Evolutionary conservation across 495 filamentous ascomycete species (phyloP).

Genomic region (Beverwykella pulmonaria): DNA sequence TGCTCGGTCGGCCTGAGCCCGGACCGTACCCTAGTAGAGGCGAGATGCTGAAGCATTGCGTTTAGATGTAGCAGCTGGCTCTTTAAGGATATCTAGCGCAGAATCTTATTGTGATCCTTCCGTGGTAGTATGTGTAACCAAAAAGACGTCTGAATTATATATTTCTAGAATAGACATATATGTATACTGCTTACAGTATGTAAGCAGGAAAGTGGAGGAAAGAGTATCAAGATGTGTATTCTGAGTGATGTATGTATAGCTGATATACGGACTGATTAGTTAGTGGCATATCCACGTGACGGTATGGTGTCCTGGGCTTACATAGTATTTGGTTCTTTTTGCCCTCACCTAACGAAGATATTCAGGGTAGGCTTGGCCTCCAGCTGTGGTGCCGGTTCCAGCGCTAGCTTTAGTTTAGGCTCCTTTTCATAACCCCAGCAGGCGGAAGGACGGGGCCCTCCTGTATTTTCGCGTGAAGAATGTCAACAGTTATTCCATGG

Average conservation of each 20-base stretch:
- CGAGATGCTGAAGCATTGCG: constrained; percentile 33
- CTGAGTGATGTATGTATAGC: too few relatives aligned
- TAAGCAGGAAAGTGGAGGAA: too few relatives aligned
- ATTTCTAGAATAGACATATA: too few relatives aligned
- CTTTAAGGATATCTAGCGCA: neutral
- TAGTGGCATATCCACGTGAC: too few relatives aligned
- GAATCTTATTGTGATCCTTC: neutral
- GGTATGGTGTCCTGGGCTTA: too few relatives aligned
- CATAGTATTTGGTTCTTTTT: neutral
- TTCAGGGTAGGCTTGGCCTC: neutral
- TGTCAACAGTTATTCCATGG: neutral
- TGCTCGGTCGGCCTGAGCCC: too few relatives aligned
- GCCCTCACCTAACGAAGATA: neutral
- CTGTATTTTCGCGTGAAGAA: neutral
- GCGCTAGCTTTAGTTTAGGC: too few relatives aligned
- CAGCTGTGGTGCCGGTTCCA: neutral
- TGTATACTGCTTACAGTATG: too few relatives aligned
- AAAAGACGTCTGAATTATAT: too few relatives aligned
- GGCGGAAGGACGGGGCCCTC: neutral
- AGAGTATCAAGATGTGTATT: too few relatives aligned
- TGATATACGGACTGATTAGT: too few relatives aligned
- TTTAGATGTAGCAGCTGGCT: neutral
- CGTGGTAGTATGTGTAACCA: too few relatives aligned
- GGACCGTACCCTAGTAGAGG: constrained; percentile 36
- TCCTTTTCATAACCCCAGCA: neutral